Conservation (phyloP, 106 monocot species). For the Platanthera guangdongensis region DNA sequence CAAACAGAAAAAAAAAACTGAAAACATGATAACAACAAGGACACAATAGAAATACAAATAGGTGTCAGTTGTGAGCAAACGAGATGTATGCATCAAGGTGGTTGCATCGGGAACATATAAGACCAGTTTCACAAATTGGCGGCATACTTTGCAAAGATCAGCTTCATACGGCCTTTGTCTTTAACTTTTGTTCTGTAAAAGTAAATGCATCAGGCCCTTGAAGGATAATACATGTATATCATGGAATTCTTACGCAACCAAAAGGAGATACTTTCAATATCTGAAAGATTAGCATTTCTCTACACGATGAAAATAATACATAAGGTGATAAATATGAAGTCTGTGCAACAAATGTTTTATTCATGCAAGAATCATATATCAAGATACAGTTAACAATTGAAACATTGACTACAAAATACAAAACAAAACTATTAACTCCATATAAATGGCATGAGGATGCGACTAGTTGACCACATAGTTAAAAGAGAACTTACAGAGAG, state of each 20-base stretch:
- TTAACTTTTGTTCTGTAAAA: background rate
- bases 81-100: too few species aligned
- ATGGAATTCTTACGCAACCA: background rate
- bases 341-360: background rate
- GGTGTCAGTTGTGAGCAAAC: too few species aligned
- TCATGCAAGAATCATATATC: background rate
- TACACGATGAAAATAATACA: background rate
- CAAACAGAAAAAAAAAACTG: too few species aligned
- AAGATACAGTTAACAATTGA: background rate
- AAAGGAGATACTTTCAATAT: background rate
- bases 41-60: too few species aligned
- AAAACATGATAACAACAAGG: too few species aligned
- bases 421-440: background rate
- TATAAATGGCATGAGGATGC: background rate
- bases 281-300: background rate
- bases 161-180: too few species aligned
- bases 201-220: background rate
- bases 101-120: too few species aligned
- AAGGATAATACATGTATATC: background rate
- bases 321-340: background rate
- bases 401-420: background rate
- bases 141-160: too few species aligned
- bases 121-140: too few species aligned
- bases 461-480: background rate
- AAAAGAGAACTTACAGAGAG: slow-evolving; percentile 56